These are phyloP conservation scores for Xylaria sp. DNA, from an alignment of 2,329 filamentous ascomycete genomes.

Conservation along the genomic window DNA sequence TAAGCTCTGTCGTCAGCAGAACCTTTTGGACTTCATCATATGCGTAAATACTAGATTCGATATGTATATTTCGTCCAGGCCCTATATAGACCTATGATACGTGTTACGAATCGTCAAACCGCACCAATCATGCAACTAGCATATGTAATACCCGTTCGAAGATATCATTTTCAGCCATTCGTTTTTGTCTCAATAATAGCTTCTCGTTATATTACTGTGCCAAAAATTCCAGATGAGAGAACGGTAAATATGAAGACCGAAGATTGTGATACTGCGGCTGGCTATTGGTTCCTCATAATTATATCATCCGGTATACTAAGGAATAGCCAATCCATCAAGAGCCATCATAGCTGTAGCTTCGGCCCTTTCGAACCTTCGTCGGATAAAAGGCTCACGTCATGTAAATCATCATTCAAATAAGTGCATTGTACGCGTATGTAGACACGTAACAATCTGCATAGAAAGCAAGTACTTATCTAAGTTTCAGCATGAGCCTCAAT, in stretches of 20 bases:
- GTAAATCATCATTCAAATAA: not conserved
- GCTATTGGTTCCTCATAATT: too few relatives aligned
- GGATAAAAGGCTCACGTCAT: not conserved
- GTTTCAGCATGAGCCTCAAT: not conserved
- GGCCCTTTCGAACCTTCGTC: not conserved
- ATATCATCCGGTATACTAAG: too few relatives aligned
- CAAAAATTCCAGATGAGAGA: too few relatives aligned
- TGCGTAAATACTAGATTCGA: not conserved
- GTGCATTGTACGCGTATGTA: not conserved
- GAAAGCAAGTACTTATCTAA: not conserved
- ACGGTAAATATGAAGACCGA: too few relatives aligned
- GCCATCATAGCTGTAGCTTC: not conserved
- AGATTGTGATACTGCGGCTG: too few relatives aligned
- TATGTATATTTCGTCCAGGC: not conserved
- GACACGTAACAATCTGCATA: not conserved
- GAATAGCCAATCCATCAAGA: not conserved
- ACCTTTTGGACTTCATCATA: not conserved
- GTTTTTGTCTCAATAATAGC: too few relatives aligned
- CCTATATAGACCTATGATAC: too few relatives aligned
- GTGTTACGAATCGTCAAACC: not conserved
- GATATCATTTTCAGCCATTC: too few relatives aligned
- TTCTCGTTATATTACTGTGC: too few relatives aligned
- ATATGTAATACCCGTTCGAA: too few relatives aligned
- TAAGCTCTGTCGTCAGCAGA: not conserved
- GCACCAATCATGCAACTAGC: too few relatives aligned